Evolutionary conservation across 2,329 filamentous ascomycete genomes (phyloP), one percentile per base, ranked within the genome.

Genomic region (Phaeosphaeriaceae sp.): DNA sequence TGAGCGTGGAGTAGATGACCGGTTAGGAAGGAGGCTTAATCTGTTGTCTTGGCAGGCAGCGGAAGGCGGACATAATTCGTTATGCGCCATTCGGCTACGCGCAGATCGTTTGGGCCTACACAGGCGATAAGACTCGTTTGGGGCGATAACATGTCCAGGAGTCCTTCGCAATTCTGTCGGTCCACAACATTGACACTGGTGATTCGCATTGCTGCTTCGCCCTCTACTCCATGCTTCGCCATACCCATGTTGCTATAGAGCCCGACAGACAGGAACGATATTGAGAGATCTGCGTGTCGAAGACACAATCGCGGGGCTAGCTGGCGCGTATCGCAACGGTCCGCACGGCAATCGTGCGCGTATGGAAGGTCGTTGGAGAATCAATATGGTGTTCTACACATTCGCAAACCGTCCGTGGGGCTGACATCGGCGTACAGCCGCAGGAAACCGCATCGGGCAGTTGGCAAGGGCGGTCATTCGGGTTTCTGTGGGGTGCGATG

Each of bases 11-110:
- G 55, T 56, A 54, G 52, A 52, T 21, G 57, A 66, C 71, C 46
- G 52, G 71, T 67, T 61, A 66, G 74, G 74, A 71, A 76, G 74
- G 73, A 71, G 73, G 69, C 63, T 60, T 61, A 59, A 71, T 65
- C 63, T 54, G 66, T 62, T 55, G 49, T 58, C 72, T 77, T 74
- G 73, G 71, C 64, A 52, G n/a, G n/a, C 21, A 30, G 58, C 58
- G 58, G 55, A 56, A 55, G 23, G 28, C 48, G 44, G 43, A 42
- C 48, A 35, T 35, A 48, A 46, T 40, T 40, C 35, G 35, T 40
- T 40, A 40, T 40, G 35, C 35, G 35, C 35, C 17, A 40, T 46
- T 46, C 43, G 43, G 22, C 43, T 46, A 17, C 9, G 9, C 19
- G 22, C 21, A 23, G 21, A 46, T 46, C 23, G 22, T 28, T 28